These are phyloP conservation scores for Digitaria exilis DNA, from an alignment of 202 grass and related monocot species.

Conservation along the genomic window DNA sequence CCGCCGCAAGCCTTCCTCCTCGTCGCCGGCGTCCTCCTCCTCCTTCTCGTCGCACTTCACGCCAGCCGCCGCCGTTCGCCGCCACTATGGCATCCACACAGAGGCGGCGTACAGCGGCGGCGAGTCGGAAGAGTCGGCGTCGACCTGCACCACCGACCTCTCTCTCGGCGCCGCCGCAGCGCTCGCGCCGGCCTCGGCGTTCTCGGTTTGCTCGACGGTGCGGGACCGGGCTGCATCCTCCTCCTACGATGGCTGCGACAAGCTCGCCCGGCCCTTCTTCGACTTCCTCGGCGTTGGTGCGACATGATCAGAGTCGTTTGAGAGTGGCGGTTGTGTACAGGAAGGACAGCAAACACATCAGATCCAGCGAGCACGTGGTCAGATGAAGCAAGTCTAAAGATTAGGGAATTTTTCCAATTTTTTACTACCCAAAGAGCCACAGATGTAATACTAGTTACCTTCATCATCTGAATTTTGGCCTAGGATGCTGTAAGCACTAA, in stretches of 20 bases:
- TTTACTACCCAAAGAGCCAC: background rate
- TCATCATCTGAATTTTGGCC: background rate
- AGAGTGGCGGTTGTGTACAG: constrained; percentile 30
- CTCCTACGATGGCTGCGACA: constrained; percentile 29
- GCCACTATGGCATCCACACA: background rate
- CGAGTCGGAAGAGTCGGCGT: constrained; percentile 75
- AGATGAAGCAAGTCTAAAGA: background rate
- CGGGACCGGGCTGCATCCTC: background rate
- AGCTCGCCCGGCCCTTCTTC: constrained; percentile 51
- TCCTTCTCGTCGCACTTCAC: background rate
- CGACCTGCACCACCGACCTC: constrained; percentile 70
- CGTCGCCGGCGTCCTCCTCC: background rate
- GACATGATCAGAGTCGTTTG: constrained; percentile 33
- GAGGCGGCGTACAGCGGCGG: constrained; percentile 50
- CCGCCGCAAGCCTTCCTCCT: constrained; percentile 39
- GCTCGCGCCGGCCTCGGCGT: background rate
- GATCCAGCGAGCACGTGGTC: background rate
- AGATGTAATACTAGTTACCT: background rate
- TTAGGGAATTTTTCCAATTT: background rate
- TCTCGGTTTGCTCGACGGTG: constrained; percentile 18
- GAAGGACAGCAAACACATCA: background rate
- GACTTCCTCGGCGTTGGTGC: constrained; percentile 94
- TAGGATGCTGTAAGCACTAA: constrained; percentile 2
- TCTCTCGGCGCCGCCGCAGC: constrained; percentile 49
- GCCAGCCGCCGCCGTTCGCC: background rate